Base-by-base conservation (phyloP, 225 moss, liverwort and hornwort species). In the Anthoceros angustus region DNA sequence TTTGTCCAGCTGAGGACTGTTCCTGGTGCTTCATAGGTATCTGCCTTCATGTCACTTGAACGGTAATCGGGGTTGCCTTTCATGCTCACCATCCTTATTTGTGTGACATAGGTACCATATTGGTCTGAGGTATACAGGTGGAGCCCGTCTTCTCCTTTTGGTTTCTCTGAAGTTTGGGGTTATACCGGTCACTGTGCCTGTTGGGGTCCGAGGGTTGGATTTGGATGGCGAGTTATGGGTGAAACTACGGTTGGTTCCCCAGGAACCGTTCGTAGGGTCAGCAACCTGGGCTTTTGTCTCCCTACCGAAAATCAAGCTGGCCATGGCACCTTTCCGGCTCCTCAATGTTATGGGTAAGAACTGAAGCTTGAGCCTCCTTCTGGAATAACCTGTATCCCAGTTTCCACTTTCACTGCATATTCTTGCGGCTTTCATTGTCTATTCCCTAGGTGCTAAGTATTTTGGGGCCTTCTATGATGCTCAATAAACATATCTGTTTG, bases 181-280 rank as follows among this genome's bases (percentile, higher is more conserved):
- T 39, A 15, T 98, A 46, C 78, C 84, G 41, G 48, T 89, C 43
- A 82, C 84, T 43, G 75, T 98, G 43, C 98, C 98, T 55, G 74
- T 98, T 64, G 84, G 74, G 63, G 74, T 98, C 66, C 85, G 98
- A 70, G 98, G 92, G 23, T 77, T 98, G 76, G 98, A 98, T 82
- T 73, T 98, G 45, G 98, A 98, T 60, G 84, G 88, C 67, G 98
- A 98, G 79, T 72, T 92, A 42, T 98, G 98, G 98, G 89, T 98
- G 76, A 98, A 98, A 78, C 73, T 92, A 66, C 79, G 92, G 43
- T 74, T 98, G 75, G 79, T 98, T 73, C 98, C 98, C 40, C 74
- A 76, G 62, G 98, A 92, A 67, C 98, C 98, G 25, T 98, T 88
- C 87, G 79, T 98, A 72, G 92, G 98, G 65, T 85, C 87, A 75